Conservation (phyloP, 495 filamentous ascomycete species). For the Astrothelium subdiscretum region DNA sequence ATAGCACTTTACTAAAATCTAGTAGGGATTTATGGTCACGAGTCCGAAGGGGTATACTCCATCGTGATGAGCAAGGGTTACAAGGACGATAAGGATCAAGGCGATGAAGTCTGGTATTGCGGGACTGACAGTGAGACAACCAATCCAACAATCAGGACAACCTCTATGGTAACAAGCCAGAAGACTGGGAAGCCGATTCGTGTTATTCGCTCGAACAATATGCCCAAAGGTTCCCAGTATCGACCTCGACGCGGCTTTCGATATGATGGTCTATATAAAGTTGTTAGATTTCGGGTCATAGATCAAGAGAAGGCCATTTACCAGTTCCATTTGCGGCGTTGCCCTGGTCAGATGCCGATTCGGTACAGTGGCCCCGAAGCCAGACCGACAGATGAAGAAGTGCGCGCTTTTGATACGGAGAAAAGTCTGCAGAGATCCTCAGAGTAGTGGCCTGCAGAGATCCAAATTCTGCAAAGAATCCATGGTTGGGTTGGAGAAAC, state of each 20-base stretch:
- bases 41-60: slow-evolving; percentile 28
- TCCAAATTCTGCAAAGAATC: neutral
- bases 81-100: slow-evolving; percentile 32
- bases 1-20: neutral
- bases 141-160: slow-evolving; percentile 28
- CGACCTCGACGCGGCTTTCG: slow-evolving; percentile 38
- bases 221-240: slow-evolving; percentile 26
- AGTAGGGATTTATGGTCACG: slow-evolving; percentile 34
- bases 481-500: too few relatives aligned
- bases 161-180: slow-evolving; percentile 26
- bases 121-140: slow-evolving; percentile 33
- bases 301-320: slow-evolving; percentile 24
- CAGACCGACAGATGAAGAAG: slow-evolving; percentile 24
- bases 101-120: slow-evolving; percentile 41
- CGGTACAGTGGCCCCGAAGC: slow-evolving; percentile 21
- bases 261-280: slow-evolving; percentile 48
- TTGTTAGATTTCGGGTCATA: slow-evolving; percentile 24
- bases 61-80: slow-evolving; percentile 33
- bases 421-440: neutral
- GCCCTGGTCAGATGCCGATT: slow-evolving; percentile 33
- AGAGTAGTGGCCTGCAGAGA: neutral
- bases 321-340: slow-evolving; percentile 31
- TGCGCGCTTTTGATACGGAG: slow-evolving; percentile 18
- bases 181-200: slow-evolving; percentile 29
- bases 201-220: slow-evolving; percentile 35